phyloP scores from a whole-genome alignment of 2,329 filamentous ascomycete species.

The Penicillium psychrosexuale region DNA sequence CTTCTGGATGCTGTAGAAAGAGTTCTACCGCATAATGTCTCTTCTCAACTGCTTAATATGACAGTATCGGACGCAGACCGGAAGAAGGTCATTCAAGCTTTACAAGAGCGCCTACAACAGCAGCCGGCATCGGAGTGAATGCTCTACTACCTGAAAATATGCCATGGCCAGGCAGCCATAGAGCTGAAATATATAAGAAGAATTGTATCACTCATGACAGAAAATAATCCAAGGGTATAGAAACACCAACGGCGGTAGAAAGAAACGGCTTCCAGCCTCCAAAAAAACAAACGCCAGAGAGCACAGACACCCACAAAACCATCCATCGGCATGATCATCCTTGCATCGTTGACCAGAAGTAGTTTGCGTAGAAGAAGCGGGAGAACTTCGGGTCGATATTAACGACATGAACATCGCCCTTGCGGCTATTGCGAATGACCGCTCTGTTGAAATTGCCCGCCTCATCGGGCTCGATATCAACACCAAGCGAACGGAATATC shows the following conservation, averaged over 20 bases:
- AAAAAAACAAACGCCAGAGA: slow-evolving; percentile 19
- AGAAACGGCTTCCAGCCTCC: slow-evolving; percentile 7
- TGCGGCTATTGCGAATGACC: slow-evolving; percentile 76
- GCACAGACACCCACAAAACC: neutral
- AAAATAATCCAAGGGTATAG: slow-evolving; percentile 23
- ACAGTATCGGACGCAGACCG: slow-evolving; percentile 24
- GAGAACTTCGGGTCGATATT: slow-evolving; percentile 93
- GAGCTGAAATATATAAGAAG: neutral
- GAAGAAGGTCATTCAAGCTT: slow-evolving; percentile 16
- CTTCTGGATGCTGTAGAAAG: slow-evolving; percentile 30
- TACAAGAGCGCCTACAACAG: slow-evolving; percentile 10
- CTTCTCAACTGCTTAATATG: slow-evolving; percentile 1
- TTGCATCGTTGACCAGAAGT: slow-evolving; percentile 88
- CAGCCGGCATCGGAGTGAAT: neutral
- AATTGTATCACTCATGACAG: slow-evolving; percentile 11
- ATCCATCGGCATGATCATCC: slow-evolving; percentile 23
- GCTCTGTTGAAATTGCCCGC: slow-evolving; percentile 80
- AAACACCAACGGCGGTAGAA: slow-evolving; percentile 10
- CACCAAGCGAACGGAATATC: slow-evolving; percentile 85
- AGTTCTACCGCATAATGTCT: slow-evolving; percentile 26
- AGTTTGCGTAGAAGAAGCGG: slow-evolving; percentile 87
- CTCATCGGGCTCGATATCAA: slow-evolving; percentile 81
- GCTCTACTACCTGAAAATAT: neutral
- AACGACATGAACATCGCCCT: slow-evolving; percentile 90
- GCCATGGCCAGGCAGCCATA: neutral